A percentile compares a stretch with the other conserved stretches of the same genome.
These are phyloP conservation scores for Lecanicillium sp. DNA, from an alignment of 2,329 filamentous ascomycete species.

Conservation along the genomic window DNA sequence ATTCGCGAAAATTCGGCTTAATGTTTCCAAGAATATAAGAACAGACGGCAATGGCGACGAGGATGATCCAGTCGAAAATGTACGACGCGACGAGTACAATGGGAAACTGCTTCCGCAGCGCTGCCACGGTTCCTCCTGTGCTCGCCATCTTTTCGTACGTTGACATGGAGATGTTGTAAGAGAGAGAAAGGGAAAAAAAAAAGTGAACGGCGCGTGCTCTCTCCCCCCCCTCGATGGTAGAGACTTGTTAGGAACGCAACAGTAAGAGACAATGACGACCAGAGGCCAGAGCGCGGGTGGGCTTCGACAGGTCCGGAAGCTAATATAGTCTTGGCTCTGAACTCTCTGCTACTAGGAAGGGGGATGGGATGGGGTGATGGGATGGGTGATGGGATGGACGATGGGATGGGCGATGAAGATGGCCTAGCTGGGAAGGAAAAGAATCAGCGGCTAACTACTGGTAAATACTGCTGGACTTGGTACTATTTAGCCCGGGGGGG, in stretches of 20 bases:
- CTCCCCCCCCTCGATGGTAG: not conserved
- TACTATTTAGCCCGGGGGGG: no score
- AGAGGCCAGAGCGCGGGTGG: not conserved
- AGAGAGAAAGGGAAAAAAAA: not conserved
- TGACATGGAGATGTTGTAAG: slow-evolving; percentile 19
- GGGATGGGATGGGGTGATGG: not conserved
- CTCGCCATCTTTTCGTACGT: slow-evolving; percentile 25
- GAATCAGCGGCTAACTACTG: slow-evolving; percentile 2
- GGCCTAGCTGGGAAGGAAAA: no score
- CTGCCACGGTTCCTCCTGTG: slow-evolving; percentile 16
- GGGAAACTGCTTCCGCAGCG: slow-evolving; percentile 23
- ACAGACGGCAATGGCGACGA: slow-evolving; percentile 52
- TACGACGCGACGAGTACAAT: slow-evolving; percentile 54
- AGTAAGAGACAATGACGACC: not conserved
- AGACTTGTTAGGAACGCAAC: not conserved
- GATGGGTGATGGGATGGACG: no score
- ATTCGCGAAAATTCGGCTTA: slow-evolving; percentile 61
- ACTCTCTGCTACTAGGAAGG: not conserved
- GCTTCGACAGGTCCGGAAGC: not conserved
- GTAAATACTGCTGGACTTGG: no score
- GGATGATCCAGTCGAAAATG: slow-evolving; percentile 66
- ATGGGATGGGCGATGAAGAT: no score
- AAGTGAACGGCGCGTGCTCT: not conserved
- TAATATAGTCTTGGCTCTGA: not conserved
- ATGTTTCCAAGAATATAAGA: slow-evolving; percentile 54